A percentile compares a stretch with the other conserved stretches of the same genome.
Conservation (phyloP, 1,284 basidiomycete species). For the Marasmius tenuissimus region DNA sequence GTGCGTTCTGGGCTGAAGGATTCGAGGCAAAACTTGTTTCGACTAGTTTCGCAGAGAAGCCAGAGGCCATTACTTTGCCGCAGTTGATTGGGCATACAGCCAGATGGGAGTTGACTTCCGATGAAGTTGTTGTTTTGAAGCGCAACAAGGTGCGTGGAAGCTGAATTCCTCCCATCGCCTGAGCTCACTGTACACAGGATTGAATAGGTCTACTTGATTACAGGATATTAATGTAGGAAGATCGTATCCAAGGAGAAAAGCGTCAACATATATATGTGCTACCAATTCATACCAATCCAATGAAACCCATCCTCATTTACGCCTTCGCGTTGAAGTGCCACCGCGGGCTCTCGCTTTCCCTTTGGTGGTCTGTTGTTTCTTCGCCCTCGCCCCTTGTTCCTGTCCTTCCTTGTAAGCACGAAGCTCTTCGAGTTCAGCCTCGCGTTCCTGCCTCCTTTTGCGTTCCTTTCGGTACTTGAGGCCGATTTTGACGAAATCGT, state of each 20-base stretch:
- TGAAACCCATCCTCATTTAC: no score
- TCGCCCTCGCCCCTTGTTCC: background rate
- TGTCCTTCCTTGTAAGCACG: background rate
- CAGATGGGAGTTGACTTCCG: conserved; percentile 3
- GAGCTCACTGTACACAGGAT: no score
- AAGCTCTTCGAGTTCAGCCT: background rate
- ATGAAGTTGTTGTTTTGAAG: background rate
- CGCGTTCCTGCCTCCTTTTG: background rate
- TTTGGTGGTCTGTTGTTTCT: no score
- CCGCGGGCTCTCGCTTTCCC: no score
- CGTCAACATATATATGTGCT: no score
- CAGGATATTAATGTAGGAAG: no score
- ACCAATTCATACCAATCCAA: no score
- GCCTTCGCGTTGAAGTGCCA: no score
- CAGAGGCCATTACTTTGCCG: background rate
- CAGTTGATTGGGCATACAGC: conserved; percentile 3
- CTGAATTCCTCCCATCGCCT: no score
- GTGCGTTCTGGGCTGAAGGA: background rate
- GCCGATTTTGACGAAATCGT: background rate
- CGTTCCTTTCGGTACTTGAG: background rate
- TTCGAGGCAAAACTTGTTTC: conserved; percentile 8
- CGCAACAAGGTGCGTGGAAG: background rate
- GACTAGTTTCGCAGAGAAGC: background rate
- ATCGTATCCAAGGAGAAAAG: no score
- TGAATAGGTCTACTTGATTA: no score